Evolutionary conservation across 1,284 basidiomycete genomes (phyloP).

Genomic region (Kwoniella shivajii): DNA sequence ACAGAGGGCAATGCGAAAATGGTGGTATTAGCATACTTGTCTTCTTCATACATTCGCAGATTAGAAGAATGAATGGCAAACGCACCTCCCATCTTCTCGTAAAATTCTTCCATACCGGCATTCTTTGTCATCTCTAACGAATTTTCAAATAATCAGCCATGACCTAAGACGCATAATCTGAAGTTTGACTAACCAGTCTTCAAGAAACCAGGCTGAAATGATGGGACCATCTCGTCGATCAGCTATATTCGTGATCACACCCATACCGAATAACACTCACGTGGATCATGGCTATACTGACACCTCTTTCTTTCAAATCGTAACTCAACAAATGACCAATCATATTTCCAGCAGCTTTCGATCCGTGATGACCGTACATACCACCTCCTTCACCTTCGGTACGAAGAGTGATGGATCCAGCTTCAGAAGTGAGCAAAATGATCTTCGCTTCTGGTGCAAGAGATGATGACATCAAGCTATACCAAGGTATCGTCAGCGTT

Average conservation of each 20-base stretch:
- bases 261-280: conserved; percentile 53
- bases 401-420: conserved; percentile 56
- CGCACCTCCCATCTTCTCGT: conserved; percentile 57
- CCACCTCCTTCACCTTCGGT: conserved; percentile 58
- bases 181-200: conserved; percentile 31
- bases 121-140: conserved; percentile 57
- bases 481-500: not conserved
- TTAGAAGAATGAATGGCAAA: conserved; percentile 23
- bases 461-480: conserved; percentile 29
- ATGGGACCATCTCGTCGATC: not conserved
- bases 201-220: conserved; percentile 45
- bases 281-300: conserved; percentile 58
- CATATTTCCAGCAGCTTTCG: conserved; percentile 60
- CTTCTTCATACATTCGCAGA: no score
- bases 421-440: conserved; percentile 58
- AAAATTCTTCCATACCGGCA: conserved; percentile 58
- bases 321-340: conserved; percentile 56
- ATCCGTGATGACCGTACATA: conserved; percentile 60
- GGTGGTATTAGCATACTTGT: no score
- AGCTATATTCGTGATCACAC: no score
- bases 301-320: conserved; percentile 55
- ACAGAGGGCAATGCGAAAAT: not conserved
- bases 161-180: not conserved
- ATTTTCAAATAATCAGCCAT: conserved; percentile 20
- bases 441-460: conserved; percentile 49